Percentiles rank a stretch among this genome's conserved stretches.
These are phyloP conservation scores for Acanthamoeba triangularis DNA, from an alignment of 208 protist species.

Conservation along the genomic window DNA sequence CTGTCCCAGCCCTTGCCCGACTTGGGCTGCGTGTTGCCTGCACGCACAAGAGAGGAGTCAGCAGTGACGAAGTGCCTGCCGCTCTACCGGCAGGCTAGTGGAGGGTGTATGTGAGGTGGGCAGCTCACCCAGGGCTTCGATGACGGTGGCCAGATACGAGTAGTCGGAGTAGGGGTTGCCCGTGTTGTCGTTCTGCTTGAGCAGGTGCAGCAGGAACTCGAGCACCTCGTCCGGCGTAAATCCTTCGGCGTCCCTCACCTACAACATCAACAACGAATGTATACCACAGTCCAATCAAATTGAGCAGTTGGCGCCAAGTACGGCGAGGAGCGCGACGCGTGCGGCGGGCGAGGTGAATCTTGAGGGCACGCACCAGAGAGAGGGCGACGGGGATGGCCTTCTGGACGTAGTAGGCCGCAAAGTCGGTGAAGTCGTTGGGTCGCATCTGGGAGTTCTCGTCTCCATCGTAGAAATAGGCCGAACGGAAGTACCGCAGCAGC, in stretches of 20 bases:
- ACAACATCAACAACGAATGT: too few relatives aligned
- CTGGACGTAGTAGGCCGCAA: conserved; percentile 30
- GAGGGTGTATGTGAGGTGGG: neutral
- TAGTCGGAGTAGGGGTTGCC: conserved; percentile 70
- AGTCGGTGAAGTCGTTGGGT: conserved; percentile 67
- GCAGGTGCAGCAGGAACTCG: conserved; percentile 77
- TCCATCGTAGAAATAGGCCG: conserved; percentile 7
- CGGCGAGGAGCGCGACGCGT: neutral
- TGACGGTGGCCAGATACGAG: conserved; percentile 26
- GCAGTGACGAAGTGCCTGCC: neutral
- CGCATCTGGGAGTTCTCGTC: conserved; percentile 17
- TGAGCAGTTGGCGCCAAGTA: neutral
- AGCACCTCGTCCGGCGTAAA: conserved; percentile 78
- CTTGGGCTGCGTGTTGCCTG: conserved; percentile 48
- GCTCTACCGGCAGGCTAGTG: too few relatives aligned
- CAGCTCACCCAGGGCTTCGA: neutral
- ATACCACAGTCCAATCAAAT: too few relatives aligned
- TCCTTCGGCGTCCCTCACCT: conserved; percentile 66
- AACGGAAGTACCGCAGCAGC: conserved; percentile 18
- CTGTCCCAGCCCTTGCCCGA: neutral
- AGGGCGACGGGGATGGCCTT: conserved; percentile 53
- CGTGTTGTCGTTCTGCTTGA: conserved; percentile 86
- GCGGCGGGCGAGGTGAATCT: neutral
- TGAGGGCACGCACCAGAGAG: neutral
- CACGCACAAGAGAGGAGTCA: neutral